A percentile compares a stretch with the other conserved stretches of the same genome.
Evolutionary conservation across 495 filamentous ascomycete species (phyloP).

Genomic region (Penicillium mononematosum): DNA sequence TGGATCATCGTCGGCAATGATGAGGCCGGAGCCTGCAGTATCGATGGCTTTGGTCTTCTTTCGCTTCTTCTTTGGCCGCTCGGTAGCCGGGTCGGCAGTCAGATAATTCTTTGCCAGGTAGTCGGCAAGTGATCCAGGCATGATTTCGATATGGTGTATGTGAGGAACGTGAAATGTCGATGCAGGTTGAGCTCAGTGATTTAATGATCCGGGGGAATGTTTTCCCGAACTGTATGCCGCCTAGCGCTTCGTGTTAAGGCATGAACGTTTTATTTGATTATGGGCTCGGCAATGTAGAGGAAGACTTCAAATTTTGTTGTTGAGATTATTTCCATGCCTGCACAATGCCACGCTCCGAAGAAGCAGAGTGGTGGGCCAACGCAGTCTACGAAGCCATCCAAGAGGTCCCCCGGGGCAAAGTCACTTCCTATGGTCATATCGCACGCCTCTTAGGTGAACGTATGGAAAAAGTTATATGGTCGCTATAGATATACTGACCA

Average conservation of each 20-base stretch:
- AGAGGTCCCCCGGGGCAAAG: slow-evolving; percentile 76
- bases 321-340: neutral
- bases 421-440: slow-evolving; percentile 90
- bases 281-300: neutral
- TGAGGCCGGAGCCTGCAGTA: slow-evolving; percentile 59
- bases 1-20: slow-evolving; percentile 90
- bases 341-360: slow-evolving; percentile 71
- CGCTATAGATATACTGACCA: neutral
- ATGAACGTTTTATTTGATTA: neutral
- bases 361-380: slow-evolving; percentile 79
- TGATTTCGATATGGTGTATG: slow-evolving; percentile 5
- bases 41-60: slow-evolving; percentile 77
- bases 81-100: slow-evolving; percentile 60
- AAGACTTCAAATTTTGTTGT: neutral
- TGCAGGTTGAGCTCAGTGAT: slow-evolving; percentile 15
- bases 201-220: slow-evolving; percentile 29
- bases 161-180: neutral
- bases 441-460: slow-evolving; percentile 75
- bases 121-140: slow-evolving; percentile 61
- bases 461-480: slow-evolving; percentile 45
- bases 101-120: slow-evolving; percentile 97
- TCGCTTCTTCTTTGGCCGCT: slow-evolving; percentile 70
- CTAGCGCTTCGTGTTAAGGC: slow-evolving; percentile 5
- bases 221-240: slow-evolving; percentile 23
- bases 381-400: slow-evolving; percentile 83